phyloP scores from a whole-genome alignment of 177 flowering plant species.

The Vitis hybrid region DNA sequence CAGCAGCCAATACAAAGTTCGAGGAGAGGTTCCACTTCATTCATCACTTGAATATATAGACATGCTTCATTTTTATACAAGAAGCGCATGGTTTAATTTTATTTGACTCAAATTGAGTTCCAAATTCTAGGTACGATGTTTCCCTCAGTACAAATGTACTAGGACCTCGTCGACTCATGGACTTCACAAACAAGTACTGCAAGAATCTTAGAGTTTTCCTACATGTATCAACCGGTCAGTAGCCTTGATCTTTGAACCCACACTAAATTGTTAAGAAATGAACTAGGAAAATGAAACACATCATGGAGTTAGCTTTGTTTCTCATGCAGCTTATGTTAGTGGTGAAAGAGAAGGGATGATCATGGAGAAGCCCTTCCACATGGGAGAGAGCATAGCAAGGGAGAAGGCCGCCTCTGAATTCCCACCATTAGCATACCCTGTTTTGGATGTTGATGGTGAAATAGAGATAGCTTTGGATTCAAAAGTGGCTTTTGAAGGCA shows the following conservation, averaged over 20 bases:
- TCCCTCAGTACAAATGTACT: background rate
- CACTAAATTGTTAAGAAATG: background rate
- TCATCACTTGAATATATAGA: too few relatives aligned
- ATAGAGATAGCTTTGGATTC: background rate
- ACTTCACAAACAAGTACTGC: slow-evolving; percentile 2
- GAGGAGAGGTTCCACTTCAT: slow-evolving; percentile 10
- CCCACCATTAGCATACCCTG: background rate
- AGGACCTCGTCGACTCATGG: slow-evolving; percentile 6
- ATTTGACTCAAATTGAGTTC: too few relatives aligned
- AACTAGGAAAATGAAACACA: background rate
- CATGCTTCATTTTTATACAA: too few relatives aligned
- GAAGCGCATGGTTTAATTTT: background rate
- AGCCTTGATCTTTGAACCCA: background rate
- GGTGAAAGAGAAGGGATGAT: background rate
- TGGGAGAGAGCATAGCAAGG: slow-evolving; percentile 2
- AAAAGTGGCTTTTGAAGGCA: background rate
- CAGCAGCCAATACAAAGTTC: slow-evolving; percentile 8
- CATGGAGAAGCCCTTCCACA: background rate
- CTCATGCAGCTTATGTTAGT: background rate
- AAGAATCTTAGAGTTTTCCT: background rate
- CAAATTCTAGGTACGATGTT: slow-evolving; percentile 8
- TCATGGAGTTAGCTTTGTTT: background rate
- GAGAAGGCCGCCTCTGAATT: background rate
- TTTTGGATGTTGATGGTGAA: background rate
- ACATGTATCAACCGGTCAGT: slow-evolving; percentile 10